These are phyloP conservation scores for Globisporangium nunn DNA, from an alignment of 352 stramenopile species.

Conservation along the genomic window DNA sequence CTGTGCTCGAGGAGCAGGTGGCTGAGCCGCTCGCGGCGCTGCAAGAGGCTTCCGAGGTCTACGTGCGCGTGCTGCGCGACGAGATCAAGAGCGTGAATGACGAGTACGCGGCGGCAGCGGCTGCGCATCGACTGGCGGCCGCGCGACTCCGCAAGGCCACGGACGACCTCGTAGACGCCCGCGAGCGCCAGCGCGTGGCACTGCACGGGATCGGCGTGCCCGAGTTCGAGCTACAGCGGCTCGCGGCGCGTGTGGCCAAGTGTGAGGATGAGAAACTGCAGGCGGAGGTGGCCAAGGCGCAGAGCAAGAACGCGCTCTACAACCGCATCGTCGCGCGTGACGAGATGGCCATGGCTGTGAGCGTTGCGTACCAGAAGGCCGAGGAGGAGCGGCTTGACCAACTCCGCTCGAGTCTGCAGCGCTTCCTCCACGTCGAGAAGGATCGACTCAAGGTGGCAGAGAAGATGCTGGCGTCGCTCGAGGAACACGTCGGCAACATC, in stretches of 20 bases:
- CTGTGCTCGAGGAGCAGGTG: conserved; percentile 80
- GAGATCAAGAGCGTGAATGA: conserved; percentile 76
- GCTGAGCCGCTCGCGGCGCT: conserved; percentile 69
- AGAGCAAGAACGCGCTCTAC: conserved; percentile 74
- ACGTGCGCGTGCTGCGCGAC: conserved; percentile 71
- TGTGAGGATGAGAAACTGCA: conserved; percentile 59
- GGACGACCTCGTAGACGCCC: conserved; percentile 44
- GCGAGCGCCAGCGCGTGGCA: conserved; percentile 51
- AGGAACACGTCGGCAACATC: conserved; percentile 49
- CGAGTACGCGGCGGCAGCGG: conserved; percentile 44
- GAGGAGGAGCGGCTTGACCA: conserved; percentile 81
- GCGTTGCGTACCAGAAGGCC: conserved; percentile 78
- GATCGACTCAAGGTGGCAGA: conserved; percentile 60
- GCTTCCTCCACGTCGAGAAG: conserved; percentile 72
- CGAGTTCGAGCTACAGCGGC: conserved; percentile 73
- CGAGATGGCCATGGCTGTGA: conserved; percentile 88
- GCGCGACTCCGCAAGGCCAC: conserved; percentile 23
- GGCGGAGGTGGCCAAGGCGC: conserved; percentile 43
- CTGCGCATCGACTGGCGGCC: conserved; percentile 28
- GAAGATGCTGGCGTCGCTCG: conserved; percentile 47
- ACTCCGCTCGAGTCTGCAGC: conserved; percentile 55
- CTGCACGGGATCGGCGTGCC: conserved; percentile 77
- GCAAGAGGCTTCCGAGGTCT: conserved; percentile 64
- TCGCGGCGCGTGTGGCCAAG: conserved; percentile 47
- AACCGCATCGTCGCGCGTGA: conserved; percentile 76